Evolutionary conservation across 2,329 filamentous ascomycete species (phyloP), one percentile per base, ranked within the genome.

Genomic region (Colletotrichum orchidophilum): DNA sequence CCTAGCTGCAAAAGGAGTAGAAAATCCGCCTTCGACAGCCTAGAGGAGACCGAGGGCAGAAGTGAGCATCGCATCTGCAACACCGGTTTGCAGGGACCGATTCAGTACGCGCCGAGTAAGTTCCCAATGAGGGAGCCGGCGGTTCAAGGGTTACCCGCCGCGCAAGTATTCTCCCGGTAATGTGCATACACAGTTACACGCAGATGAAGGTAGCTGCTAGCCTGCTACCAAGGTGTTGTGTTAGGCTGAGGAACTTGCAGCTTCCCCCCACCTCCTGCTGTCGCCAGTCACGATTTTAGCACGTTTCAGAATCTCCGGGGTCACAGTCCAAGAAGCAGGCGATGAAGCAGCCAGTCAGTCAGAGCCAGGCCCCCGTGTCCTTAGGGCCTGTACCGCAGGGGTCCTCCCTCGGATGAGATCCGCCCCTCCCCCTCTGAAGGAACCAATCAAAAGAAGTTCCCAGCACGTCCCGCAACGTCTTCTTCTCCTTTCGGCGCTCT

Each of bases 321-420:
- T 26, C 18, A 9, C 31, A 33, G 39, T 33, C 27, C 49, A 31
- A 39, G 33, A 68, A 54, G 55, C 27, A 35, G 59, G 33, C 26
- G n/a, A 60, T 46, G 54, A 60, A 57, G 65, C 61, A 70, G 70
- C 70, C 70, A 72, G 11, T 72, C 54, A 72, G 26, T 72, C 54
- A 72, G 26, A 39, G 35, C n/a, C 55, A 31, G 15, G n/a, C 13
- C 33, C 12, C 39, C 21, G n/a, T 31, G 27, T 21, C 58, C 54
- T 29, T 21, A 18, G 8, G 12, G 24, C 3, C 42, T 39, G 35
- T 53, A 52, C 29, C 27, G 53, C 68, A 71, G 21, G 68, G 68
- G 59, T 54, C 52, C 33, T 71, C 68, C 52, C 33, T 71, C 68
- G 68, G 68, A 71, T 68, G 64, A 68, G 68, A 71, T 68, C 68